Base-by-base conservation (phyloP, 2,329 filamentous ascomycete genomes). In the Epicoccum sorghinum region DNA sequence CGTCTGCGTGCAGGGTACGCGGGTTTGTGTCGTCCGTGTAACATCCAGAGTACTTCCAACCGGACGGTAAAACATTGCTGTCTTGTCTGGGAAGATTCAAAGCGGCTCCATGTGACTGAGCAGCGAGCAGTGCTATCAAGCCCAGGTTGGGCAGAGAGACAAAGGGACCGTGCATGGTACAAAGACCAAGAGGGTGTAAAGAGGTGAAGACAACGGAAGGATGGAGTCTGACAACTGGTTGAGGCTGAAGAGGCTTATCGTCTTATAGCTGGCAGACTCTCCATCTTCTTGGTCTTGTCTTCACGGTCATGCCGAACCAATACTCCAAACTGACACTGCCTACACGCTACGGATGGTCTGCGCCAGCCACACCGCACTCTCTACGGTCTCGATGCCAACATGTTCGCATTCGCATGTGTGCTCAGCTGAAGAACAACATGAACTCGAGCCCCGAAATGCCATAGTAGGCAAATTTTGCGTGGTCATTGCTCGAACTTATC, bases 151-250 rank as follows among this genome's bases (percentile, higher is more conserved):
- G 4, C 42, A 45, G 10, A 22, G 24, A 29, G n/a, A 8, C n/a
- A 7, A 45, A 45, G 25, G 22, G 42, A 45, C 22, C 27, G 30
- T 36, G 23, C 42, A 45, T 45, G 42, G 42, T 45, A 22, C 30
- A 5, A n/a, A 24, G 22, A 36, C 32, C 30, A 27, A 36, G n/a
- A 45, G 30, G 25, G 30, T 12, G 13, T 22, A 23, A 23, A 27
- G 36, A 39, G 36, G 8, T 33, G 10, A 13, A 33, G 4, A 33
- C 10, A 8, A 13, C 4, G 32, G 7, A 9, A 9, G 3, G 9
- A 9, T 3, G 27, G 27, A 7, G 27, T 7, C 6, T 9, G 6
- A 29, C 27, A 7, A 29, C 27, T 9, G 6, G 27, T 29, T 9
- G 9, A 29, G 9, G 27, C 6, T 9, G 27, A 9, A 29, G 27